A percentile compares a stretch with the other conserved stretches of the same genome.
Conservation (phyloP, 441 rosid genomes). For the Sinapis alba region DNA sequence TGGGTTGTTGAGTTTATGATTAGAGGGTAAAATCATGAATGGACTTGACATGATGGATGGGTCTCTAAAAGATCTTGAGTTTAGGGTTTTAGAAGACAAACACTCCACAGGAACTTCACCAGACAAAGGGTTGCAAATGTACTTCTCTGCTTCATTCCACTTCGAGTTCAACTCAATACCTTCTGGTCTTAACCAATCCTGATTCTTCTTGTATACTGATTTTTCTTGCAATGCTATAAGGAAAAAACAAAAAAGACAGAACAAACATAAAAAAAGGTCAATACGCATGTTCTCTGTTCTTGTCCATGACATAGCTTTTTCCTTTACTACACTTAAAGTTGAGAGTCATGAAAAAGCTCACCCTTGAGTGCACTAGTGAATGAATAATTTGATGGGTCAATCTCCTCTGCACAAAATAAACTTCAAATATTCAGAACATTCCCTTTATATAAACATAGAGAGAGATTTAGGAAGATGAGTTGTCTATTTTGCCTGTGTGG, state of each 20-base stretch:
- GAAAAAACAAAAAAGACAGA: background rate
- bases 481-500: background rate
- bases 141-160: constrained; percentile 1
- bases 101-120: constrained; percentile 1
- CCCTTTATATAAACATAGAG: background rate
- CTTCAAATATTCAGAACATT: background rate
- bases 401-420: background rate
- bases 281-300: background rate
- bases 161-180: background rate
- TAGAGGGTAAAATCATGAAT: background rate
- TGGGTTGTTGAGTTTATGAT: background rate
- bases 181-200: background rate
- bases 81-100: background rate
- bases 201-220: background rate
- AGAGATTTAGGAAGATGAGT: background rate
- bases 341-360: background rate
- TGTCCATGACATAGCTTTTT: background rate
- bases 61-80: background rate
- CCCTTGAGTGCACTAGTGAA: background rate
- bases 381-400: background rate
- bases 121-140: background rate
- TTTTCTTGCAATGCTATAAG: background rate
- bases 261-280: background rate
- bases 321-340: background rate
- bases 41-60: background rate